These are phyloP conservation scores for Helicostylum pulchrum DNA, from an alignment of 192 early-diverging fungal genomes.

Conservation along the genomic window DNA sequence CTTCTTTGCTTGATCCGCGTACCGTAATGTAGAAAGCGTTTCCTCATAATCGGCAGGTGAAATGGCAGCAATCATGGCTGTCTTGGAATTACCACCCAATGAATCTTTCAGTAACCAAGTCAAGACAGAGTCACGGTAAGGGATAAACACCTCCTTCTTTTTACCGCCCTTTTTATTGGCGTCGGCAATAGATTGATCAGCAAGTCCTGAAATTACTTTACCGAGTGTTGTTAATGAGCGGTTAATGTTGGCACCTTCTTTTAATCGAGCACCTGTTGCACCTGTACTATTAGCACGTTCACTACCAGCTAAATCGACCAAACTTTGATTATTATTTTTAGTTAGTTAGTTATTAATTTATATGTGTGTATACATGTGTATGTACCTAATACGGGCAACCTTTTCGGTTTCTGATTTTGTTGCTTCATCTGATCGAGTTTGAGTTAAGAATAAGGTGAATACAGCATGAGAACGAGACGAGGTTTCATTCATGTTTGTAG, in stretches of 20 bases:
- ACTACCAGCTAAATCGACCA: constrained; percentile 93
- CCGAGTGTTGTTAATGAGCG: constrained; percentile 87
- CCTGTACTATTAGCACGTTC: constrained; percentile 88
- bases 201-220: constrained; percentile 90
- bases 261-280: constrained; percentile 78
- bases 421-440: constrained; percentile 48
- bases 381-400: constrained; percentile 60
- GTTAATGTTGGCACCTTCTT: constrained; percentile 95
- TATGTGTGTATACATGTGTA: not conserved
- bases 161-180: constrained; percentile 33
- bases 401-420: constrained; percentile 65
- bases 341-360: not conserved
- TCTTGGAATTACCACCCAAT: constrained; percentile 81
- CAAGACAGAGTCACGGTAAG: constrained; percentile 86
- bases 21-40: constrained; percentile 82
- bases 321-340: constrained; percentile 35
- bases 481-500: constrained; percentile 93
- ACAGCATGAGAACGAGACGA: constrained; percentile 88
- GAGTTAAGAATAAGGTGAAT: constrained; percentile 72
- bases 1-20: constrained; percentile 86
- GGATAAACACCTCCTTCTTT: constrained; percentile 63
- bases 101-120: constrained; percentile 71
- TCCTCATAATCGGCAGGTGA: constrained; percentile 76
- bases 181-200: constrained; percentile 57
- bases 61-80: constrained; percentile 77